Conservation (phyloP, 2,329 filamentous ascomycete species). For the Rhynchosporium secalis region DNA sequence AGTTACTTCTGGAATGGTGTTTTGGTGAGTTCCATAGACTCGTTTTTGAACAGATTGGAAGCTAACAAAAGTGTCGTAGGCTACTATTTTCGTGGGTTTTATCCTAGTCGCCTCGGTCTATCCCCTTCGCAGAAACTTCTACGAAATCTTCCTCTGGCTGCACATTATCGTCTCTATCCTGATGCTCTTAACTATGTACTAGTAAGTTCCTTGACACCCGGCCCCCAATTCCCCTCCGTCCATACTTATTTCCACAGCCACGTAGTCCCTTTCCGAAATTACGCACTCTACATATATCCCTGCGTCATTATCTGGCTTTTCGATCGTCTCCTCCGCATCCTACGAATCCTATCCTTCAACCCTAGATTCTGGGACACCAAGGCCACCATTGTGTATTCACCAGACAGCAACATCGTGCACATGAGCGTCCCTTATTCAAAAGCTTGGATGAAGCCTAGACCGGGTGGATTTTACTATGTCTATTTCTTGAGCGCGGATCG, state of each 20-base stretch:
- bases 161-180: conserved; percentile 2
- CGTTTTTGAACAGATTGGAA: no score
- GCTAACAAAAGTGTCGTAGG: background rate
- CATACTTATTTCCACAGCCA: background rate
- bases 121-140: conserved; percentile 2
- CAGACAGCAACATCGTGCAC: background rate
- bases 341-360: conserved; percentile 8
- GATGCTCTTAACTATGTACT: conserved; percentile 7
- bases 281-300: conserved; percentile 4
- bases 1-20: conserved; percentile 4
- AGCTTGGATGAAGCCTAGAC: background rate
- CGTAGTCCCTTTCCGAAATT: background rate
- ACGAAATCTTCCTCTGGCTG: conserved; percentile 8
- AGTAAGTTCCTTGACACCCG: background rate
- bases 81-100: conserved; percentile 1
- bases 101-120: background rate
- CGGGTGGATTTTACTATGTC: background rate
- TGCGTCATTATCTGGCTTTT: conserved; percentile 5
- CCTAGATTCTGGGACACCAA: conserved; percentile 1
- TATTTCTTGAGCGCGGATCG: background rate
- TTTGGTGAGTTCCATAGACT: background rate
- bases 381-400: background rate
- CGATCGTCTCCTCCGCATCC: background rate
- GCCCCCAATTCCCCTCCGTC: background rate
- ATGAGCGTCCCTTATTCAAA: background rate